Percentiles rank a stretch among this genome's conserved stretches.
Conservation (phyloP, 305 asterid genomes). For the Fraxinus greggii region DNA sequence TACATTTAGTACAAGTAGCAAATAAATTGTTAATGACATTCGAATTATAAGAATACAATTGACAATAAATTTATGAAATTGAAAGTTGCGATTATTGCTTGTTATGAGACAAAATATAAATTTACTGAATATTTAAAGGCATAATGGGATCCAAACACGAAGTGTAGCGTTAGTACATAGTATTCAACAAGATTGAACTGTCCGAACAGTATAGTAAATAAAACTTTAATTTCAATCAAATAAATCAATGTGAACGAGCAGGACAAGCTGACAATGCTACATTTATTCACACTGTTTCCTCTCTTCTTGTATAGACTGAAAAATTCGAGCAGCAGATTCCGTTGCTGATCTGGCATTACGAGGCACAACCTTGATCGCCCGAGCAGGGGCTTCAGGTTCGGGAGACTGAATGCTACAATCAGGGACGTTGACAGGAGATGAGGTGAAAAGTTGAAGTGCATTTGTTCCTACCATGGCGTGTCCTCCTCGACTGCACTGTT, state of each 20-base stretch:
- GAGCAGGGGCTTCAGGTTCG: slow-evolving; percentile 26
- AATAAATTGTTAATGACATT: not conserved
- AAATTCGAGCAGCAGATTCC: slow-evolving; percentile 83
- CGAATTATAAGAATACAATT: not conserved
- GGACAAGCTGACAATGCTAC: slow-evolving; percentile 14
- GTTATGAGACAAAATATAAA: not conserved
- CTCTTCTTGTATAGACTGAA: slow-evolving; percentile 78
- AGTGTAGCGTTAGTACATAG: not conserved
- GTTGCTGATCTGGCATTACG: slow-evolving; percentile 67
- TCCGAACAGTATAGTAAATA: not conserved
- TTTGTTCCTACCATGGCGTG: slow-evolving; percentile 31
- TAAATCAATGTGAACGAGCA: slow-evolving; percentile 9
- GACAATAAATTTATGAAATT: not conserved
- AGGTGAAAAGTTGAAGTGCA: slow-evolving; percentile 54
- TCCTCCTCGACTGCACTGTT: slow-evolving; percentile 15
- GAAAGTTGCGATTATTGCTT: not conserved
- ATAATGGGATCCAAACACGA: slow-evolving; percentile 12
- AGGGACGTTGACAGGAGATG: slow-evolving; percentile 29
- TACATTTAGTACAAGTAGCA: not conserved
- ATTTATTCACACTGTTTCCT: slow-evolving; percentile 52
- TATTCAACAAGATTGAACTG: not conserved
- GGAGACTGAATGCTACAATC: slow-evolving; percentile 16
- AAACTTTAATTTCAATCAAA: not conserved
- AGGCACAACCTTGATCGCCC: slow-evolving; percentile 57
- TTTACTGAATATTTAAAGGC: slow-evolving; percentile 20